Conservation (phyloP, 208 protist genomes). For the Naegleria gruberi region DNA sequence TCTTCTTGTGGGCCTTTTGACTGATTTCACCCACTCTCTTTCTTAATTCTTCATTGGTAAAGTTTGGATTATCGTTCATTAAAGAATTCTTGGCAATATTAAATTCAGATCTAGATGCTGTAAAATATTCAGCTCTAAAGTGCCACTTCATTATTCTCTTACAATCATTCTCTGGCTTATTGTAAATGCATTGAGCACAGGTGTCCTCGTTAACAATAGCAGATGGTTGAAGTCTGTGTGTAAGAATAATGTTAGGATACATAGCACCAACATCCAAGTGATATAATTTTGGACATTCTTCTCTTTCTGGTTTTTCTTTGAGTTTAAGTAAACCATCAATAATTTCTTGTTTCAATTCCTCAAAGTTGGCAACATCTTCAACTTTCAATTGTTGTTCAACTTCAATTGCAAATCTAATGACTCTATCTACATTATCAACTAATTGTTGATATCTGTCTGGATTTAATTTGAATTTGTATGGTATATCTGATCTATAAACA, state of each 20-base stretch:
- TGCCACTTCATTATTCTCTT: slow-evolving; percentile 96
- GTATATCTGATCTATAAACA: slow-evolving; percentile 94
- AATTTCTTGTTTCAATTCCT: slow-evolving; percentile 54
- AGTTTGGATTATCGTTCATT: slow-evolving; percentile 65
- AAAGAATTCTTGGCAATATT: slow-evolving; percentile 87
- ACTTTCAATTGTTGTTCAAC: slow-evolving; percentile 66
- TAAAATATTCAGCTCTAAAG: slow-evolving; percentile 95
- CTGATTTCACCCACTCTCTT: slow-evolving; percentile 92
- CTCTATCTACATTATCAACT: slow-evolving; percentile 81
- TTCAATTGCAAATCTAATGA: slow-evolving; percentile 76
- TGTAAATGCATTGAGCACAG: slow-evolving; percentile 94
- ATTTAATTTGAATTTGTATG: slow-evolving; percentile 81
- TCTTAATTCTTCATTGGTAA: slow-evolving; percentile 40
- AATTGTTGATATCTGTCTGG: slow-evolving; percentile 70
- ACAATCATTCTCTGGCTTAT: slow-evolving; percentile 82
- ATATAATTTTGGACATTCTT: slow-evolving; percentile 91
- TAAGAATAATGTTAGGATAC: slow-evolving; percentile 99
- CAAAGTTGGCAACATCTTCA: slow-evolving; percentile 86
- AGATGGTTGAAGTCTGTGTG: slow-evolving; percentile 97
- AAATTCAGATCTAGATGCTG: slow-evolving; percentile 83
- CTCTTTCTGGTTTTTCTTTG: slow-evolving; percentile 65
- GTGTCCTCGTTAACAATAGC: slow-evolving; percentile 85
- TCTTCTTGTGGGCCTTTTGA: slow-evolving; percentile 91
- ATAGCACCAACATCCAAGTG: slow-evolving; percentile 99
- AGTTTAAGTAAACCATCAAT: slow-evolving; percentile 40